Percentiles rank a stretch among this genome's conserved stretches.
Evolutionary conservation across 768 basidiomycete species (phyloP).

Genomic region (Guyanaporus albipodus): DNA sequence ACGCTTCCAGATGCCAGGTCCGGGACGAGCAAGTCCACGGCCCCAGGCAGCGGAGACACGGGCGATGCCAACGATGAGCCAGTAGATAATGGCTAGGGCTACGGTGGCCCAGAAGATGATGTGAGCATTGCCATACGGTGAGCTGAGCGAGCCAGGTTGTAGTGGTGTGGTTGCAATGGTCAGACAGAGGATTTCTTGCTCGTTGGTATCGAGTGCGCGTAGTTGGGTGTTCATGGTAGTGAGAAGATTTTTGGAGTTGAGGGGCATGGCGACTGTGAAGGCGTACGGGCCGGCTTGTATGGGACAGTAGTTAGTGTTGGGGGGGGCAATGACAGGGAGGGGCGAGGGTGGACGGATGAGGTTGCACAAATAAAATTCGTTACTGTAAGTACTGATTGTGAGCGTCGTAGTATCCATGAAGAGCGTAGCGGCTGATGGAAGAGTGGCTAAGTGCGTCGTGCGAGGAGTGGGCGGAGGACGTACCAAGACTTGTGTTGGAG

Average conservation of each 20-base stretch:
- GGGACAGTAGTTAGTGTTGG: slow-evolving; percentile 63
- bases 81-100: slow-evolving; percentile 72
- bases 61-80: slow-evolving; percentile 75
- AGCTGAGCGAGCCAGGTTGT: slow-evolving; percentile 47
- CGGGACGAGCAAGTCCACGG: slow-evolving; percentile 55
- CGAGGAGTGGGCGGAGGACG: slow-evolving; percentile 19
- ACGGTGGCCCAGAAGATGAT: slow-evolving; percentile 75
- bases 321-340: slow-evolving; percentile 41
- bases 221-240: slow-evolving; percentile 83
- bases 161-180: slow-evolving; percentile 77
- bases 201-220: slow-evolving; percentile 84
- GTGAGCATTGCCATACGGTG: slow-evolving; percentile 61
- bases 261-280: slow-evolving; percentile 69
- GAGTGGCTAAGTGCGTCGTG: slow-evolving; percentile 6
- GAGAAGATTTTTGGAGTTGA: slow-evolving; percentile 61
- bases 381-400: slow-evolving; percentile 68
- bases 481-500: slow-evolving; percentile 63
- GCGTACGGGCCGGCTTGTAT: slow-evolving; percentile 76
- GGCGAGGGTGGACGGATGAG: slow-evolving; percentile 77
- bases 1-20: slow-evolving; percentile 61
- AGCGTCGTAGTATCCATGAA: slow-evolving; percentile 81
- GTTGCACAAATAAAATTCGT: slow-evolving; percentile 72
- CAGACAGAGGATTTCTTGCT: slow-evolving; percentile 78
- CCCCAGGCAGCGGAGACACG: slow-evolving; percentile 84
- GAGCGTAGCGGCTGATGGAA: slow-evolving; percentile 60